Base-by-base conservation (phyloP, 805 yeast genomes). In the Scheffersomyces ergatensis region DNA sequence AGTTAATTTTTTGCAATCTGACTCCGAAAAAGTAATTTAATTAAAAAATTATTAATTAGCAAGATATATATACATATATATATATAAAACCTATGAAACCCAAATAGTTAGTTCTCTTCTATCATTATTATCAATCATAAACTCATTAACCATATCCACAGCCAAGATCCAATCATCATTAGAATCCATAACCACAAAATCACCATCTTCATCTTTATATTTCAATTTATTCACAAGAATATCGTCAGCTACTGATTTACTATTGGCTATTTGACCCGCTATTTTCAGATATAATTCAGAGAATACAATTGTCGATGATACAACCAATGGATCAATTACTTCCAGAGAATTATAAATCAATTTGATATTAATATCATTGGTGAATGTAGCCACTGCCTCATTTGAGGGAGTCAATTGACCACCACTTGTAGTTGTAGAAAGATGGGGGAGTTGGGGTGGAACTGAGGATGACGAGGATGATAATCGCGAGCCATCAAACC, bases 201-300 rank as follows among this genome's bases (percentile, higher is more conserved):
- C 99, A 14, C 95, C 97, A 58, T 93, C 99, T 63, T 93, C 99
- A 62, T 93, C 99, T 57, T 80, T 81, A 58, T 89, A 92, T 60
- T 82, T 83, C 45, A 93, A 72, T 53, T 84, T 76, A 34, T 57
- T 63, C 19, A 67, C 68, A 38, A 58, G 48, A 5, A 88, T 77
- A 44, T 80, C 78, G 33, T 69, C 76, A 34, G 76, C 65, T 42
- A 88, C 68, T 34, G 76, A 81, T 9, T 69, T 65, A 55, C 78
- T 73, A 27, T 72, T 53, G 31, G 78, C 67, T 40, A 74, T 67
- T 43, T 71, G 58, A 8, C 57, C 51, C 11, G 85, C 78, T 2
- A 87, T 82, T 47, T 85, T 74, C 49, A 84, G 67, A 37, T 87
- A 78, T 49, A 88, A 82, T 13, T 85, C 76, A 47, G 75, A 40